phyloP scores from a whole-genome alignment of 495 filamentous ascomycete species.

The Penicillium odoratum region DNA sequence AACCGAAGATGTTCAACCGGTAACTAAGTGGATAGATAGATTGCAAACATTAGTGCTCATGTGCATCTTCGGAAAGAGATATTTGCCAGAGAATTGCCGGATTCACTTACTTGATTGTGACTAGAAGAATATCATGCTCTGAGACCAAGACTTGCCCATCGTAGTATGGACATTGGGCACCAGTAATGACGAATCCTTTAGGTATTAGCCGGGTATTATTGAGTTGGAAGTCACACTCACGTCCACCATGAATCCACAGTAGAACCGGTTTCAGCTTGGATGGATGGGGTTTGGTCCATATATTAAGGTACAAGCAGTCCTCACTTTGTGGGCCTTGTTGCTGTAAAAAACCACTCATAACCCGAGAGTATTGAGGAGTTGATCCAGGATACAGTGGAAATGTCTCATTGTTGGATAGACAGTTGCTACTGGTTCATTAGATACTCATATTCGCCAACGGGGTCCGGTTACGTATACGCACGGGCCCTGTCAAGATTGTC shows the following conservation, averaged over 20 bases:
- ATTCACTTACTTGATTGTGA: constrained; percentile 37
- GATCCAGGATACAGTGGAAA: constrained; percentile 23
- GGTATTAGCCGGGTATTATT: not conserved
- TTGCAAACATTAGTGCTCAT: not conserved
- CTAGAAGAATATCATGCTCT: constrained; percentile 43
- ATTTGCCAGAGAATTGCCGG: not conserved
- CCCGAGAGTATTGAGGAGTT: constrained; percentile 27
- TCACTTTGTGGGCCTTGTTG: constrained; percentile 31
- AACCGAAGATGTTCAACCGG: constrained; percentile 53
- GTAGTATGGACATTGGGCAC: constrained; percentile 40
- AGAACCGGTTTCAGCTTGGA: constrained; percentile 31
- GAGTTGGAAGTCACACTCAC: constrained; percentile 21
- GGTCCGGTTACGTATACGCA: not conserved
- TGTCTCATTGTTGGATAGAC: not conserved
- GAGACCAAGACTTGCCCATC: constrained; percentile 39
- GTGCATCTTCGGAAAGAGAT: too few relatives aligned
- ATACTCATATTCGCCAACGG: not conserved
- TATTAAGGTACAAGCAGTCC: constrained; percentile 50
- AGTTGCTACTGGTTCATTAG: constrained; percentile 9
- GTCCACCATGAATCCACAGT: constrained; percentile 35
- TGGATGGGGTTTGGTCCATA: constrained; percentile 37
- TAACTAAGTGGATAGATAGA: constrained; percentile 24
- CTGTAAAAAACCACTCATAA: constrained; percentile 29
- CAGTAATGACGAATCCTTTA: constrained; percentile 30
- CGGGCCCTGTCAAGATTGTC: not conserved